Evolutionary conservation across 139 green algal genomes (phyloP), one percentile per base, ranked within the genome.

Genomic region (Asterochloris erici): DNA sequence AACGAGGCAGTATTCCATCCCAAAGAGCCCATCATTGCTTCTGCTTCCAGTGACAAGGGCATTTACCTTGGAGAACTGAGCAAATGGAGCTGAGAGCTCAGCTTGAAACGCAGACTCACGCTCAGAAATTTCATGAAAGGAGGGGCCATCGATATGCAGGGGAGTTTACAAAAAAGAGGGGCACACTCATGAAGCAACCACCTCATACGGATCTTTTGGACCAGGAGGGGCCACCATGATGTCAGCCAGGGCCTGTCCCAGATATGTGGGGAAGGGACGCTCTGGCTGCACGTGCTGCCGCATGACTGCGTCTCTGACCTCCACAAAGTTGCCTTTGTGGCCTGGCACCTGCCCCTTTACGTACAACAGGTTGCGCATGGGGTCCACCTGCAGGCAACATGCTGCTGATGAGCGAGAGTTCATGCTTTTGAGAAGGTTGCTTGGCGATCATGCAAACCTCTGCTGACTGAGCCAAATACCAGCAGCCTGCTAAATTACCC

Each of bases 1-100:
- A 98, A 99, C 87, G 96, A 98, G 85, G 91, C 91, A 17, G 92
- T 90, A 19, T 99, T 98, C 86, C 96, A 99, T 87, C 96, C 96
- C n/a, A 94, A 90, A 66, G 93, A 94, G 82, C 95, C 95, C 70
- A 95, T 98, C 73, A 77, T 98, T 0, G 94, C 74, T 12, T 95
- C 89, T 11, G 91, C 86, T 19, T 90, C 83, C 71, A 91, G 84
- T 38, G 95, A 98, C 83, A 93, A 92, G 29, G 94, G 89, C 11
- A 91, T 98, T 14, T 98, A 93, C 83, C 84, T 98, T 14, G 95
- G 95, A 2, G 95, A 98, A 86, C 85, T 98, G 69, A 88, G 86
- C 26, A 60, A 69, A 68, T 94, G 79, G 85, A 54, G 38, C 38
- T 54, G 38, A 54, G 38, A 54, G n/a, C 6, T 54, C 38, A 54